These are phyloP conservation scores for Eudorina sp. DNA, from an alignment of 139 green algal genomes.

Conservation along the genomic window DNA sequence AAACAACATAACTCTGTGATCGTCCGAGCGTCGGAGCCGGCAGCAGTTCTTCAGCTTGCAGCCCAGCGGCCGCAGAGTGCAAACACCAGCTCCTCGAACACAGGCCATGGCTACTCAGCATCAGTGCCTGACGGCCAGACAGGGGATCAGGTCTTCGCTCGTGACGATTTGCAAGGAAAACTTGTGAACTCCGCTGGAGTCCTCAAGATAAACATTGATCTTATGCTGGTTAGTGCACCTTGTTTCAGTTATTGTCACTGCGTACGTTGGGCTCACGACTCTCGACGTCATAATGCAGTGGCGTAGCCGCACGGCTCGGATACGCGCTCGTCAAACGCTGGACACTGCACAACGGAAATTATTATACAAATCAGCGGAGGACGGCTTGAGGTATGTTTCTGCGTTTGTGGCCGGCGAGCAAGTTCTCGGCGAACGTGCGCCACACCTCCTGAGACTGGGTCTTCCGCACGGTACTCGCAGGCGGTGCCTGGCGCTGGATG, in stretches of 20 bases:
- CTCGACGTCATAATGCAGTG: slow-evolving; percentile 10
- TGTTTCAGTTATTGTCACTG: not conserved
- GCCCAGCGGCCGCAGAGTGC: not conserved
- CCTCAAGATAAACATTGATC: slow-evolving; percentile 90
- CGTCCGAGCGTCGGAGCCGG: not conserved
- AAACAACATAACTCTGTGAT: no score
- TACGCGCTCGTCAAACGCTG: not conserved
- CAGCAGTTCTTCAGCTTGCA: not conserved
- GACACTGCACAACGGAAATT: not conserved
- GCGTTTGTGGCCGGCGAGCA: no score
- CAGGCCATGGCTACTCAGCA: not conserved
- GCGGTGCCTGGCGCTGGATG: slow-evolving; percentile 76
- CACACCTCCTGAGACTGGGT: no score
- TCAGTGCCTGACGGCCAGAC: not conserved
- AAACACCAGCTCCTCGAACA: not conserved
- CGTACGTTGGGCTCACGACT: not conserved
- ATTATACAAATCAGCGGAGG: not conserved
- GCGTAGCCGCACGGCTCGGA: slow-evolving; percentile 31
- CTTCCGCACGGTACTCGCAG: slow-evolving; percentile 63
- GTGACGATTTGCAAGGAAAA: not conserved
- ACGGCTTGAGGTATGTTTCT: slow-evolving; percentile 22
- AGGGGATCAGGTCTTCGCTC: no score
- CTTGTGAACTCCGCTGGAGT: slow-evolving; percentile 44
- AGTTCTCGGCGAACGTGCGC: no score
- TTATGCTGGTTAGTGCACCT: slow-evolving; percentile 71